These are phyloP conservation scores for Coccinonectria pachysandricola DNA, from an alignment of 2,329 filamentous ascomycete species.

Conservation along the genomic window DNA sequence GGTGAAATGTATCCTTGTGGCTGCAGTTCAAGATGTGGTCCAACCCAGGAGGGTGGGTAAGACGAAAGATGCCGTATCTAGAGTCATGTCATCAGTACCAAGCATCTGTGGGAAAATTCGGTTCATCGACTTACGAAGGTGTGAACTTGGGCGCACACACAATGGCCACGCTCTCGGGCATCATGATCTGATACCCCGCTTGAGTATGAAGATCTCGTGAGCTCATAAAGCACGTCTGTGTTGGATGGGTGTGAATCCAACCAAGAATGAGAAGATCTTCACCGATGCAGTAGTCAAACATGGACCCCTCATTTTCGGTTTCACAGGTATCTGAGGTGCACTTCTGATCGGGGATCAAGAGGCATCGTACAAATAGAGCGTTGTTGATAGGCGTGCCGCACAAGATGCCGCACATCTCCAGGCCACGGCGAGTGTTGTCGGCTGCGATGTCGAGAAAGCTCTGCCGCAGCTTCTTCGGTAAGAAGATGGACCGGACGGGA, in stretches of 20 bases:
- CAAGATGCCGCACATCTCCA: slow-evolving; percentile 93
- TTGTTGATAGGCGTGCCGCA: slow-evolving; percentile 88
- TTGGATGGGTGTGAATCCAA: slow-evolving; percentile 97
- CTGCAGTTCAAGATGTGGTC: slow-evolving; percentile 73
- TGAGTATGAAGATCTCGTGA: slow-evolving; percentile 90
- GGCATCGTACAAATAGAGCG: slow-evolving; percentile 78
- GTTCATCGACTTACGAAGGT: slow-evolving; percentile 66
- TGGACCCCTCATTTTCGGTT: slow-evolving; percentile 71
- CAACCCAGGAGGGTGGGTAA: slow-evolving; percentile 88
- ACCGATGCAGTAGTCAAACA: slow-evolving; percentile 82
- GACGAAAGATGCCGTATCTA: slow-evolving; percentile 82
- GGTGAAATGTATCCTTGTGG: slow-evolving; percentile 76
- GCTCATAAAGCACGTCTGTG: slow-evolving; percentile 96
- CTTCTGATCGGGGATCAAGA: slow-evolving; percentile 85
- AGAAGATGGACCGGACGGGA: slow-evolving; percentile 77
- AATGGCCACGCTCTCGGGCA: slow-evolving; percentile 92
- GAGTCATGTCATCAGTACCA: no score
- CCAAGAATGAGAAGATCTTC: slow-evolving; percentile 79
- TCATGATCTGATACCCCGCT: slow-evolving; percentile 88
- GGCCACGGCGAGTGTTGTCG: slow-evolving; percentile 66
- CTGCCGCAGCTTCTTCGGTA: slow-evolving; percentile 64
- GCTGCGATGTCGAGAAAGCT: slow-evolving; percentile 66
- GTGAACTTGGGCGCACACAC: slow-evolving; percentile 81
- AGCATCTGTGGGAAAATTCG: no score
- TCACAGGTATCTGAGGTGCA: slow-evolving; percentile 91